These are phyloP conservation scores for Lentinula lateritia DNA, from an alignment of 768 basidiomycete genomes.

Conservation along the genomic window DNA sequence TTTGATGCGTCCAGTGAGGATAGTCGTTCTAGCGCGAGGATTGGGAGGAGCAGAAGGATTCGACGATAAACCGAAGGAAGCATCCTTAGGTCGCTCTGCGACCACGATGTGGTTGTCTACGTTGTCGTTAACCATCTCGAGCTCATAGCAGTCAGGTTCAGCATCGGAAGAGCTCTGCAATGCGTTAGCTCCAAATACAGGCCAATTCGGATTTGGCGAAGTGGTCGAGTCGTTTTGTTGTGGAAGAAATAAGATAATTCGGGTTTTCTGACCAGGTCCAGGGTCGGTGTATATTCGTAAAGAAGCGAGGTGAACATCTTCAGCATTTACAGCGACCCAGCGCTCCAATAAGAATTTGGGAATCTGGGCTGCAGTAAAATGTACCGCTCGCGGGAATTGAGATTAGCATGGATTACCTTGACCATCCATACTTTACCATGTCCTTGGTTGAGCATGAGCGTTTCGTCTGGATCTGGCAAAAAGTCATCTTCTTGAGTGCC, in stretches of 20 bases:
- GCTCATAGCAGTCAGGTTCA: slow-evolving; percentile 72
- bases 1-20: slow-evolving; percentile 73
- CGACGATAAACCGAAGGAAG: slow-evolving; percentile 28
- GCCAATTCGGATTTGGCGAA: slow-evolving; percentile 17
- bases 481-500: slow-evolving; percentile 48
- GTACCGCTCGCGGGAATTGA: neutral
- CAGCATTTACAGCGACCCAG: slow-evolving; percentile 72
- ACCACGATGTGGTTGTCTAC: slow-evolving; percentile 85
- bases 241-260: slow-evolving; percentile 64
- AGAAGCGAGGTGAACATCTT: slow-evolving; percentile 78
- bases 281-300: slow-evolving; percentile 70
- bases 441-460: slow-evolving; percentile 71
- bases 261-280: slow-evolving; percentile 42
- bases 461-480: slow-evolving; percentile 77
- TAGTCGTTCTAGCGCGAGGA: slow-evolving; percentile 67
- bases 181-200: slow-evolving; percentile 29
- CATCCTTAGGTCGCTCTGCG: slow-evolving; percentile 74
- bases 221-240: slow-evolving; percentile 42
- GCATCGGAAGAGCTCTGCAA: slow-evolving; percentile 24
- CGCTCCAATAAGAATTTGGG: slow-evolving; percentile 83
- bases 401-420: slow-evolving; percentile 48
- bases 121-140: slow-evolving; percentile 81
- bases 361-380: slow-evolving; percentile 41
- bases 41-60: slow-evolving; percentile 38
- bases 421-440: slow-evolving; percentile 80